Evolutionary conservation across 2,329 filamentous ascomycete species (phyloP).

Genomic region (Hypoxylon rubiginosum): DNA sequence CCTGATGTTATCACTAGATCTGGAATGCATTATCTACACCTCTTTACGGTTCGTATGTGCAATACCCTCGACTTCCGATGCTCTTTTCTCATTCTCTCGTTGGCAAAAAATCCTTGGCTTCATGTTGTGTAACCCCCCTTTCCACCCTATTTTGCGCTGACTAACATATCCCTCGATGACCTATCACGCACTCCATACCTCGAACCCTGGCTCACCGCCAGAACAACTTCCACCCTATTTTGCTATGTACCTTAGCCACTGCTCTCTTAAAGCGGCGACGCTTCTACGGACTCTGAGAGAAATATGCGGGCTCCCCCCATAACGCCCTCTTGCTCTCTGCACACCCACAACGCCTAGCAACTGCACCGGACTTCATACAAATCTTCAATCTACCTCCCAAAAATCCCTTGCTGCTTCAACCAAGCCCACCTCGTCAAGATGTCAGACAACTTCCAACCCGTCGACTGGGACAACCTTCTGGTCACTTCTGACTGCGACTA

Average conservation of each 20-base stretch:
- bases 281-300: constrained; percentile 27
- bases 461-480: constrained; percentile 31
- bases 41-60: too few species aligned
- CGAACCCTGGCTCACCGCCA: neutral
- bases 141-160: constrained; percentile 39
- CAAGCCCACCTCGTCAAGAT: constrained; percentile 37
- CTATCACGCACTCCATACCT: constrained; percentile 28
- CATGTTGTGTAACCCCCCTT: constrained; percentile 26
- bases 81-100: too few species aligned
- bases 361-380: constrained; percentile 10
- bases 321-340: neutral
- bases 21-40: neutral
- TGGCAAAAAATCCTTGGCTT: neutral
- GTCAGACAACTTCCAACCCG: constrained; percentile 43
- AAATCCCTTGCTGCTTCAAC: constrained; percentile 43
- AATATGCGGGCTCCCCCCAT: constrained; percentile 30
- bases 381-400: constrained; percentile 1
- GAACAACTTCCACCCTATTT: constrained; percentile 42
- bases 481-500: neutral
- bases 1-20: neutral
- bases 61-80: too few species aligned
- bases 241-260: constrained; percentile 37
- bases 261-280: constrained; percentile 29
- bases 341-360: constrained; percentile 1
- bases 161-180: constrained; percentile 25